Conservation (phyloP, 2,329 filamentous ascomycete genomes). For the Trichoderma aggressivum region DNA sequence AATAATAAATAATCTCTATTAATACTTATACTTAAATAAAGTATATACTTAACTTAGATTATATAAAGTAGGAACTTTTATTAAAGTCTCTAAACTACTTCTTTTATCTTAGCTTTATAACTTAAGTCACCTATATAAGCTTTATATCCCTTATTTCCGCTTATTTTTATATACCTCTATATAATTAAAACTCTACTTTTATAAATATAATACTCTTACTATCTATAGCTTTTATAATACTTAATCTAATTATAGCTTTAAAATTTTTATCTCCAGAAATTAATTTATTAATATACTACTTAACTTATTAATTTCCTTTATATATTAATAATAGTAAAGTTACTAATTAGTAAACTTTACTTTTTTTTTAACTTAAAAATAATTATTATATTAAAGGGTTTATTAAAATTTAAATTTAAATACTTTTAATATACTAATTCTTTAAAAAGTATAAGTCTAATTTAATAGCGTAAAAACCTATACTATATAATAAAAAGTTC, state of each 20-base stretch:
- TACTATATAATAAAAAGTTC: slow-evolving; percentile 16
- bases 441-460: neutral
- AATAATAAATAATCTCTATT: too few species aligned
- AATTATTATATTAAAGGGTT: slow-evolving; percentile 1
- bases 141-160: too few species aligned
- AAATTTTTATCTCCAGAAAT: neutral
- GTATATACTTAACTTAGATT: too few species aligned
- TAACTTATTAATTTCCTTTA: neutral
- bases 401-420: neutral
- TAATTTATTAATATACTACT: neutral
- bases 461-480: neutral
- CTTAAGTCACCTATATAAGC: too few species aligned
- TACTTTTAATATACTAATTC: slow-evolving; percentile 10
- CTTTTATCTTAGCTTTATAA: too few species aligned
- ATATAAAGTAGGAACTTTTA: too few species aligned
- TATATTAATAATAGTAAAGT: slow-evolving; percentile 2
- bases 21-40: too few species aligned
- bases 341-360: neutral
- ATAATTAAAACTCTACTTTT: neutral
- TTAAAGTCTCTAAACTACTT: too few species aligned
- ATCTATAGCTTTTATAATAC: neutral
- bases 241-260: neutral
- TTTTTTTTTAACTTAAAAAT: slow-evolving; percentile 4
- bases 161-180: too few species aligned
- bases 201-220: slow-evolving; percentile 1